Evolutionary conservation across 208 protist species (phyloP), one percentile per base, ranked within the genome.

Genomic region (Trypanosoma avium): DNA sequence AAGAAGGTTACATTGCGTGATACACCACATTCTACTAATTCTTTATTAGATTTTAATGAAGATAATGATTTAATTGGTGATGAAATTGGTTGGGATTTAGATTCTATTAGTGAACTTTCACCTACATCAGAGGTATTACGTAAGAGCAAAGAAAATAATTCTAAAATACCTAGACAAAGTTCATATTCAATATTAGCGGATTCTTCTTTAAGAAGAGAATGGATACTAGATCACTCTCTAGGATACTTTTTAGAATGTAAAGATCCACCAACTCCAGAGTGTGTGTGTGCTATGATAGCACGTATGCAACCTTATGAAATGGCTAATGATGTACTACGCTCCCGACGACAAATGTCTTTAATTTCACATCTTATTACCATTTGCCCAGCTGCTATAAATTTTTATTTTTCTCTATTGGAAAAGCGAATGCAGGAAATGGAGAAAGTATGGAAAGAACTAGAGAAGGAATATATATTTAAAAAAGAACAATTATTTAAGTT

Each of bases 321-420:
- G 64, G 53, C 54, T 36, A 70, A 70, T 49, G 43, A 70, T 32
- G 40, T 70, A 26, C 29, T 70, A 27, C 64, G 45, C 8, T 58
- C 24, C 10, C 13, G 45, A 40, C 49, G 53, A 10, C 64, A 70
- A 30, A 43, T 54, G 40, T 57, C 46, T 32, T n/a, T 61, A 15
- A 15, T 64, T 52, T 56, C 26, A 4, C 9, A 38, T 15, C 54
- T 61, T 29, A 54, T 49, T 3, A 56, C 10, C 19, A 52, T 33
- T 24, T 63, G 46, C 35, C 33, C 36, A 36, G 35, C 21, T 50
- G 33, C 61, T 32, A 32, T 8, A 19, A 22, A 30, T 30, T 47
- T 59, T 21, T 22, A 49, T 21, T 22, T 17, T 10, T 17, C 10
- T 7, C 9, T 59, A 1, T 12, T 59, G 26, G 35, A 70, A 29